Evolutionary conservation across 1,139 yeast genomes (phyloP), one percentile per base, ranked within the genome.

Genomic region (Williopsis jadinii): DNA sequence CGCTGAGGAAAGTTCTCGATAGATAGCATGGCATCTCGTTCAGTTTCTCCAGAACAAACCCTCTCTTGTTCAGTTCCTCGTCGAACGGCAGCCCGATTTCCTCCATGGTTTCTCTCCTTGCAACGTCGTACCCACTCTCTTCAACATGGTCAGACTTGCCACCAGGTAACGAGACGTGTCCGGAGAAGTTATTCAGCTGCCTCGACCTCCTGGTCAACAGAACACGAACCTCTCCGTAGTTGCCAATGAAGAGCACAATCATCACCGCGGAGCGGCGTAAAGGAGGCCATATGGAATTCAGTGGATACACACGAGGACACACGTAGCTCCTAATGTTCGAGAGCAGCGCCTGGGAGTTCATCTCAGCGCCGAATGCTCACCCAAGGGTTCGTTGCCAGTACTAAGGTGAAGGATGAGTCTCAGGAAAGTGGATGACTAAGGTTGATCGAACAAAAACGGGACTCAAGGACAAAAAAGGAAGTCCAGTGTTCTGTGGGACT

Each of bases 131-230:
- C 47, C 83, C 85, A 12, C 76, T 60, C 58, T 87, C 96, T 4
- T 66, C 55, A 0, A 71, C 76, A 36, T 54, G 59, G 58, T 87
- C 95, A 8, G 92, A 84, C 55, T 80, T 80, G 3, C 96, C 97
- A 3, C 96, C 96, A 3, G 97, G 96, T 15, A 88, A 66, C 4
- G 95, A 84, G 11, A 86, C 84, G 58, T 88, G 95, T 8, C 96
- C 95, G 0, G 95, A 84, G 61, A 86, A 88, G 41, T 75, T 75
- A 36, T 80, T 68, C 52, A 88, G 65, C 40, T 72, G 69, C 38
- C 84, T 70, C 11, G 95, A 80, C 48, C 96, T 64, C 54, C 82
- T 81, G 2, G 96, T 87, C 43, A 88, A 63, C 6, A 88, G 68
- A 34, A 87, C 92, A 40, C 92, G 61, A 27, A 87, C 61, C 53